Evolutionary conservation across 495 filamentous ascomycete species (phyloP), one percentile per base, ranked within the genome.

Genomic region (Hypoxylon fragiforme): DNA sequence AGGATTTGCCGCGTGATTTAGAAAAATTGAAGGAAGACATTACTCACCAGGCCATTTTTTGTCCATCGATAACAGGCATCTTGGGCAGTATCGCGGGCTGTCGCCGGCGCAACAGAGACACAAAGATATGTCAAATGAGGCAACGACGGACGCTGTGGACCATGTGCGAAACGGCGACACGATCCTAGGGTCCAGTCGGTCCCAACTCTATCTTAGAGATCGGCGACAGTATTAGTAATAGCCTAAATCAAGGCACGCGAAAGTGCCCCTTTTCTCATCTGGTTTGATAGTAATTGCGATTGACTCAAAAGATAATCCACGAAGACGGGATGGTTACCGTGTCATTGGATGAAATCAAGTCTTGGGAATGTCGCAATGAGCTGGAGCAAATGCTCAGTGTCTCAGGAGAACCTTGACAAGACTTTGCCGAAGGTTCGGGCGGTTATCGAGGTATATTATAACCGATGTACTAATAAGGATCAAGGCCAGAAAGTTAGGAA

Each of bases 11-110:
- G 38, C 55, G 24, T n/a, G 16, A 54, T 7, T 50, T 43, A 41
- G 36, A 32, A 52, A 48, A 36, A 7, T 4, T 46, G 20, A 42
- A 54, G 57, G 16, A 46, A 20, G 31, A 16, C 41, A 44, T 54
- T 50, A 73, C 78, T 54, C 73, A 82, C 79, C 79, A 82, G 65
- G 79, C 79, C 76, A 82, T 78, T 70, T 82, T 82, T 60, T 75
- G 69, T 41, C 79, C 79, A 60, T 81, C 76, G 39, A 82, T 77
- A 7, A 80, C 60, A 54, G 78, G 78, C 79, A 82, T 82, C 28
- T 65, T 71, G 62, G 42, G 36, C 26, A 11, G 30, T 9, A 28
- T 54, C 53, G 51, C 46, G 15, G 18, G 32, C 12, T 13, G n/a
- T 28, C 24, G 31, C 54, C 59, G 26, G 16, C 50, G 45, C 51